Evolutionary conservation across 2,329 filamentous ascomycete species (phyloP).

Genomic region (Zarea fungicola): DNA sequence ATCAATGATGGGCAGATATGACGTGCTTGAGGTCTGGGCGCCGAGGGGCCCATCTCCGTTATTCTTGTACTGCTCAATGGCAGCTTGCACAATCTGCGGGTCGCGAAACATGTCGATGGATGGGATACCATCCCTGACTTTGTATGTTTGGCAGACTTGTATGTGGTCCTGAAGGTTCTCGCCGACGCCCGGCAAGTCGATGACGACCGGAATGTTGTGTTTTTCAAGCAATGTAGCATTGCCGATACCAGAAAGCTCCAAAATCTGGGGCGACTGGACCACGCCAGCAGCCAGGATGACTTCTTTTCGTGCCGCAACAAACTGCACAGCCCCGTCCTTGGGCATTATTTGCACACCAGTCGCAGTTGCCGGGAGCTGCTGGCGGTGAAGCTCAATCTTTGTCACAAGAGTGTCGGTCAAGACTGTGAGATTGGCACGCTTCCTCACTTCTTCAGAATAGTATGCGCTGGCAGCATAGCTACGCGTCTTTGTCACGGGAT

Average conservation of each 20-base stretch:
- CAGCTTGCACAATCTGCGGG: not conserved
- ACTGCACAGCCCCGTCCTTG: slow-evolving; percentile 15
- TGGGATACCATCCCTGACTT: slow-evolving; percentile 18
- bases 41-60: not conserved
- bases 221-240: slow-evolving; percentile 26
- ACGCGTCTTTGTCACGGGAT: slow-evolving; percentile 20
- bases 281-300: slow-evolving; percentile 38
- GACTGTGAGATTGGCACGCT: slow-evolving; percentile 21
- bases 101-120: slow-evolving; percentile 18
- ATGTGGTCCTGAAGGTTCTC: slow-evolving; percentile 35
- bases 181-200: slow-evolving; percentile 33
- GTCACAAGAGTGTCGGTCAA: slow-evolving; percentile 19
- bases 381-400: slow-evolving; percentile 19
- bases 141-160: slow-evolving; percentile 18
- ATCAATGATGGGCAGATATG: not conserved
- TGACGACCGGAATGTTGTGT: slow-evolving; percentile 25
- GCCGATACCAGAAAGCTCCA: slow-evolving; percentile 40
- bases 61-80: not conserved
- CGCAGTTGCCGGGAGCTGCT: slow-evolving; percentile 11
- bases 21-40: not conserved
- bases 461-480: slow-evolving; percentile 23
- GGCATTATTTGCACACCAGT: slow-evolving; percentile 17
- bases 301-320: slow-evolving; percentile 28
- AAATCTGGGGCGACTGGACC: slow-evolving; percentile 37
- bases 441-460: slow-evolving; percentile 14